phyloP scores from a whole-genome alignment of 805 yeast genomes.

The Wickerhamomyces mucosus region DNA sequence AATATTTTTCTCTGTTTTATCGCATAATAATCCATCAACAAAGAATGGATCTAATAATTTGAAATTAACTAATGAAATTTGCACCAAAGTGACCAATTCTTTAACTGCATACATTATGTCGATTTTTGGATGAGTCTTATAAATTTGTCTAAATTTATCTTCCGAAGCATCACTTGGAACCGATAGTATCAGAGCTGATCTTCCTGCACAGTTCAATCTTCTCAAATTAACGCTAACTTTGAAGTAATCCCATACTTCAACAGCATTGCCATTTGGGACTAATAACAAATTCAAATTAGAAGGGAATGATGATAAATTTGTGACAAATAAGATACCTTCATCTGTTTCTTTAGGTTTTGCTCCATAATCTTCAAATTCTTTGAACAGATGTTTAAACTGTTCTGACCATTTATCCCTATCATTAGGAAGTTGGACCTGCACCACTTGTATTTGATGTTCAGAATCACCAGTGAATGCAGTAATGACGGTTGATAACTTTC shows the following conservation, averaged over 20 bases:
- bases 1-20: slow-evolving; percentile 64
- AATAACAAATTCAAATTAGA: slow-evolving; percentile 64
- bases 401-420: slow-evolving; percentile 25
- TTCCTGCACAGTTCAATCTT: slow-evolving; percentile 73
- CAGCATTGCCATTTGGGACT: slow-evolving; percentile 45
- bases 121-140: slow-evolving; percentile 39
- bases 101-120: slow-evolving; percentile 18
- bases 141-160: slow-evolving; percentile 73
- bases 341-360: slow-evolving; percentile 60
- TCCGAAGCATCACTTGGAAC: slow-evolving; percentile 68
- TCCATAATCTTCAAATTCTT: slow-evolving; percentile 54
- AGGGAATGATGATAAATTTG: slow-evolving; percentile 76
- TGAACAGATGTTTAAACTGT: slow-evolving; percentile 48
- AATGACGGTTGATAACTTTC: slow-evolving; percentile 58
- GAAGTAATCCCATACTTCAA: slow-evolving; percentile 44
- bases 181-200: slow-evolving; percentile 67
- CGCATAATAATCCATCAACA: slow-evolving; percentile 82
- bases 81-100: slow-evolving; percentile 68
- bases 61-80: slow-evolving; percentile 70
- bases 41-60: slow-evolving; percentile 56
- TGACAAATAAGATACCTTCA: slow-evolving; percentile 59
- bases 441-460: slow-evolving; percentile 52
- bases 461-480: slow-evolving; percentile 82
- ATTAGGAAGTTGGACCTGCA: slow-evolving; percentile 41
- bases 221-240: slow-evolving; percentile 69